phyloP scores from a whole-genome alignment of 129 eudicot species.

The Ambrosia trifida region DNA sequence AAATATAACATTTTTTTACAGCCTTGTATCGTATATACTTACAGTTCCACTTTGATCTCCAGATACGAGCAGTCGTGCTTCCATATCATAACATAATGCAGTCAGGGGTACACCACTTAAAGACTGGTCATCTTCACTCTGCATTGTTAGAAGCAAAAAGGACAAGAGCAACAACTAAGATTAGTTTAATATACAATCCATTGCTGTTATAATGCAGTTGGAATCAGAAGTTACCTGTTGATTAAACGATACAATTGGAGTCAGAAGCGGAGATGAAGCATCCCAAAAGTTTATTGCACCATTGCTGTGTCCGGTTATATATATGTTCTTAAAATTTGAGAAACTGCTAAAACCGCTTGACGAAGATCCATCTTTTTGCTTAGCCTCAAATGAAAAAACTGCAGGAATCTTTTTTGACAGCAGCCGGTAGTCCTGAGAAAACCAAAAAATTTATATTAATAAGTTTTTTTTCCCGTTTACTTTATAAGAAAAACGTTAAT shows the following conservation, averaged over 20 bases:
- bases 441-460: constrained; percentile 10
- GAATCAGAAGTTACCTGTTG: constrained; percentile 61
- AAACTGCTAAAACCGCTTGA: constrained; percentile 56
- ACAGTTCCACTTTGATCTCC: constrained; percentile 96
- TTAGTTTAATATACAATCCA: constrained; percentile 1
- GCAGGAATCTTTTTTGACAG: constrained; percentile 50
- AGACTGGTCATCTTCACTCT: constrained; percentile 79
- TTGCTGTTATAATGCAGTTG: not conserved
- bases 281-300: constrained; percentile 94
- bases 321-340: constrained; percentile 68
- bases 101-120: constrained; percentile 70
- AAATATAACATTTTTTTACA: not conserved
- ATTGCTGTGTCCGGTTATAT: constrained; percentile 82
- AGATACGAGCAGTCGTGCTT: constrained; percentile 68
- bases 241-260: constrained; percentile 66
- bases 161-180: constrained; percentile 4
- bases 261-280: constrained; percentile 66
- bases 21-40: constrained; percentile 26
- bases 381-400: constrained; percentile 59
- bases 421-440: constrained; percentile 49
- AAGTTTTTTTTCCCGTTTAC: not conserved
- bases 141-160: constrained; percentile 23
- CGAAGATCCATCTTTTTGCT: constrained; percentile 53
- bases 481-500: not conserved
- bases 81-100: constrained; percentile 54